Percentiles rank a stretch among this genome's conserved stretches.
These are phyloP conservation scores for Cordyceps tenuipes DNA, from an alignment of 2,329 filamentous ascomycete species.

Conservation along the genomic window DNA sequence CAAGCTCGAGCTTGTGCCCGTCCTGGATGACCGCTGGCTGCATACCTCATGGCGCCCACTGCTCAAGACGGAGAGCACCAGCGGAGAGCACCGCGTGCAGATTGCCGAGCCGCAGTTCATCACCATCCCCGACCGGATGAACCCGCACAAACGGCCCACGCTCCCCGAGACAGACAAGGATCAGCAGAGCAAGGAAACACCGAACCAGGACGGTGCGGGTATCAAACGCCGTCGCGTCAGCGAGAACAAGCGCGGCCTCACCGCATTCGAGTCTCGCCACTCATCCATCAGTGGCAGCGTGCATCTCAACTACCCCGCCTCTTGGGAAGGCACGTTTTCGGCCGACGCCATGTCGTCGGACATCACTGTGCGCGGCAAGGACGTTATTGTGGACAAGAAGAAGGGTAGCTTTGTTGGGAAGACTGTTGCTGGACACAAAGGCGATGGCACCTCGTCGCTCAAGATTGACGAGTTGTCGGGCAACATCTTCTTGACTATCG, in stretches of 20 bases:
- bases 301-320: constrained; percentile 35
- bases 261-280: constrained; percentile 33
- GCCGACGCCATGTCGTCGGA: constrained; percentile 33
- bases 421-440: constrained; percentile 4
- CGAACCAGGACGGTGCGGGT: not conserved
- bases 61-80: constrained; percentile 36
- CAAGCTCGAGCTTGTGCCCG: constrained; percentile 33
- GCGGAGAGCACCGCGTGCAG: constrained; percentile 30
- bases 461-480: constrained; percentile 10
- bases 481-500: constrained; percentile 4
- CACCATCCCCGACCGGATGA: constrained; percentile 15
- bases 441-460: constrained; percentile 6
- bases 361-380: constrained; percentile 33
- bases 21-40: constrained; percentile 26
- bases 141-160: constrained; percentile 14
- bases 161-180: constrained; percentile 12
- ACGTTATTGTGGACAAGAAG: constrained; percentile 26
- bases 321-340: constrained; percentile 40
- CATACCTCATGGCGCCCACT: constrained; percentile 16
- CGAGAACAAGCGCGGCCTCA: constrained; percentile 19
- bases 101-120: constrained; percentile 39
- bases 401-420: constrained; percentile 27
- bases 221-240: not conserved
- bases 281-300: constrained; percentile 36
- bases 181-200: not conserved